Evolutionary conservation across 345 rosid genomes (phyloP).

Genomic region (Psidium friedrichsthalianum): DNA sequence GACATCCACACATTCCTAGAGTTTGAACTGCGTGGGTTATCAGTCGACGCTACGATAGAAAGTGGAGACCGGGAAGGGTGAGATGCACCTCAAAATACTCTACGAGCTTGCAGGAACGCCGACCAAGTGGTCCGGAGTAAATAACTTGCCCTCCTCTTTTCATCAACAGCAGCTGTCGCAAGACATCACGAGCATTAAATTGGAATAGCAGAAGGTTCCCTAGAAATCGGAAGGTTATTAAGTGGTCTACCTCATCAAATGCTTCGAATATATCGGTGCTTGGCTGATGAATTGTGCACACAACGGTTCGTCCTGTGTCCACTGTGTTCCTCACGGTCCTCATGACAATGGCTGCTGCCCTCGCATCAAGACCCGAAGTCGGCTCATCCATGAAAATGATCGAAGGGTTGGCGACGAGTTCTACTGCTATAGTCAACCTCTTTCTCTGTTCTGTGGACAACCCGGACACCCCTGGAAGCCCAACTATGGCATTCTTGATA

Average conservation of each 20-base stretch:
- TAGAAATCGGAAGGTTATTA: not conserved
- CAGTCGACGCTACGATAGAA: not conserved
- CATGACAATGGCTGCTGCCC: slow-evolving; percentile 54
- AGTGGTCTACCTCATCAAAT: slow-evolving; percentile 26
- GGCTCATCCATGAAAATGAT: slow-evolving; percentile 59
- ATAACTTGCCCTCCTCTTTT: slow-evolving; percentile 48
- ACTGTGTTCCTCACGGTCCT: slow-evolving; percentile 47
- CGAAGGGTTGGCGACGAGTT: slow-evolving; percentile 53
- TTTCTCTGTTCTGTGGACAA: slow-evolving; percentile 50
- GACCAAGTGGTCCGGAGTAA: slow-evolving; percentile 21
- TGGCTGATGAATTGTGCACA: slow-evolving; percentile 55
- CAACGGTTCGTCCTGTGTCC: slow-evolving; percentile 47
- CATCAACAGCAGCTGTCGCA: slow-evolving; percentile 26
- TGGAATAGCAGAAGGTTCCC: not conserved
- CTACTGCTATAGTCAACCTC: slow-evolving; percentile 49
- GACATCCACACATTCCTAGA: not conserved
- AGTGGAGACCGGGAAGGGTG: not conserved
- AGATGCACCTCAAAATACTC: slow-evolving; percentile 12
- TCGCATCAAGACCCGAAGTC: slow-evolving; percentile 46
- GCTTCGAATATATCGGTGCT: slow-evolving; percentile 53
- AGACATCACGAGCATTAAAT: not conserved
- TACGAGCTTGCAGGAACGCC: slow-evolving; percentile 1
- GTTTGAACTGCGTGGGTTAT: not conserved
- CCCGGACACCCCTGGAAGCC: slow-evolving; percentile 40
- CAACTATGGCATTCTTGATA: slow-evolving; percentile 33